phyloP scores from a whole-genome alignment of 192 early-diverging fungal genomes.

The Mortierella claussenii region DNA sequence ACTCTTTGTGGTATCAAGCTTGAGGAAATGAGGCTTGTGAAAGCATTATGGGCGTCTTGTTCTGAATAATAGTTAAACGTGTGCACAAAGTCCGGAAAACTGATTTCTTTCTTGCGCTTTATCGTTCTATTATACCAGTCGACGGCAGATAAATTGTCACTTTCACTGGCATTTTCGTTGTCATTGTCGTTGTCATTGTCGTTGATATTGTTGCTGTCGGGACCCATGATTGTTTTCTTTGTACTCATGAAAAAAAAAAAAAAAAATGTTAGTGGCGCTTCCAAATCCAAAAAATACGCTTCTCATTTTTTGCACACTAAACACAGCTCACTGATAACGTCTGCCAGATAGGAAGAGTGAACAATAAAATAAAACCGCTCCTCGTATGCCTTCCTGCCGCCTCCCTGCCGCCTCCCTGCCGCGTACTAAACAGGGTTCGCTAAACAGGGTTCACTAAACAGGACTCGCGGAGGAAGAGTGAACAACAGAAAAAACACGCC shows the following conservation, averaged over 20 bases:
- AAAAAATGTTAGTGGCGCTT: no score
- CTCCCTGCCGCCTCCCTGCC: no score
- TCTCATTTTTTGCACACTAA: no score
- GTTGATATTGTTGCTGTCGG: conserved; percentile 11
- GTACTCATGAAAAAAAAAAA: conserved; percentile 4
- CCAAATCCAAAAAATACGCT: no score
- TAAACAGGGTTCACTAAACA: no score
- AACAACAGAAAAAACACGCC: conserved; percentile 4
- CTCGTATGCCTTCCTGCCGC: not conserved
- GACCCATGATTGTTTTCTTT: conserved; percentile 9
- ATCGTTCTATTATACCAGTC: conserved; percentile 12
- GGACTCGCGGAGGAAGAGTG: no score
- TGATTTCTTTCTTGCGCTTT: conserved; percentile 4
- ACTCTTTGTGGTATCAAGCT: conserved; percentile 1
- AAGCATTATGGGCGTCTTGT: conserved; percentile 22
- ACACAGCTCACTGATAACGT: not conserved
- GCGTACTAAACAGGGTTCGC: no score
- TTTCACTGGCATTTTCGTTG: not conserved
- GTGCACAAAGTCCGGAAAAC: not conserved
- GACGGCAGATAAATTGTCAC: conserved; percentile 11
- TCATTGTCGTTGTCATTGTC: not conserved
- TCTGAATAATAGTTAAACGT: conserved; percentile 14
- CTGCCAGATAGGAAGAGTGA: conserved; percentile 9
- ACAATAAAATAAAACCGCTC: not conserved
- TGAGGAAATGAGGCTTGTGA: conserved; percentile 19